Percentiles rank a stretch among this genome's conserved stretches.
phyloP scores from a whole-genome alignment of 371 early-diverging fungal genomes.

The Apophysomyces elegans region DNA sequence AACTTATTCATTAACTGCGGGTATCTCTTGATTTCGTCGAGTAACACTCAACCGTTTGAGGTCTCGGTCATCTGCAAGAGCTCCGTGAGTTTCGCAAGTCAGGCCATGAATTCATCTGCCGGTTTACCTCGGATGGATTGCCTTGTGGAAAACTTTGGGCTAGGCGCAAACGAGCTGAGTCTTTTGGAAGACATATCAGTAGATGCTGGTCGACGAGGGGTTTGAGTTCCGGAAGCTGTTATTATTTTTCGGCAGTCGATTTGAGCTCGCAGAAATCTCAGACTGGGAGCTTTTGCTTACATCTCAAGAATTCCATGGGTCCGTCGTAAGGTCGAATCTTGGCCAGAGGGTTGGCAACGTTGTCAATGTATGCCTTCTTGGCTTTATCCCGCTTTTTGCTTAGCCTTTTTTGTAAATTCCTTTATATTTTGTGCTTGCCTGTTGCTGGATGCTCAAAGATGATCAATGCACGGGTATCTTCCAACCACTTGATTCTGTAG shows the following conservation, averaged over 20 bases:
- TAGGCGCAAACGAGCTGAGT: neutral
- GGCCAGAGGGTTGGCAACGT: conserved; percentile 30
- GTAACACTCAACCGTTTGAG: conserved; percentile 1
- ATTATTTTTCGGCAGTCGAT: conserved; percentile 7
- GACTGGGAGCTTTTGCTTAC: conserved; percentile 21
- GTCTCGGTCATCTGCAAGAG: neutral
- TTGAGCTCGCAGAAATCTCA: conserved; percentile 9
- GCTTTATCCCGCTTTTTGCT: conserved; percentile 25
- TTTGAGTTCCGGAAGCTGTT: conserved; percentile 16
- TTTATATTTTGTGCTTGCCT: conserved; percentile 42
- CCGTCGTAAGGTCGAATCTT: conserved; percentile 39
- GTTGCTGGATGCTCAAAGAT: conserved; percentile 71
- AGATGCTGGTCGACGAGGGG: conserved; percentile 22
- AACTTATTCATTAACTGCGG: conserved; percentile 7
- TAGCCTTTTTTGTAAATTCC: neutral
- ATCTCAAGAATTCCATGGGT: conserved; percentile 24
- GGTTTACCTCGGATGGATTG: conserved; percentile 6
- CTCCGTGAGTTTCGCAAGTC: neutral
- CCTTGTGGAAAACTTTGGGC: conserved; percentile 3
- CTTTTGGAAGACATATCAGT: conserved; percentile 12
- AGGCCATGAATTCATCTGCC: neutral
- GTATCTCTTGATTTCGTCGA: conserved; percentile 7
- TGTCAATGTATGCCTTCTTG: conserved; percentile 52
- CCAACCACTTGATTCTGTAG: conserved; percentile 76
- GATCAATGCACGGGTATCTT: conserved; percentile 72